A percentile compares a stretch with the other conserved stretches of the same genome.
Evolutionary conservation across 495 filamentous ascomycete genomes (phyloP).

Genomic region (Penicillium nucicola): DNA sequence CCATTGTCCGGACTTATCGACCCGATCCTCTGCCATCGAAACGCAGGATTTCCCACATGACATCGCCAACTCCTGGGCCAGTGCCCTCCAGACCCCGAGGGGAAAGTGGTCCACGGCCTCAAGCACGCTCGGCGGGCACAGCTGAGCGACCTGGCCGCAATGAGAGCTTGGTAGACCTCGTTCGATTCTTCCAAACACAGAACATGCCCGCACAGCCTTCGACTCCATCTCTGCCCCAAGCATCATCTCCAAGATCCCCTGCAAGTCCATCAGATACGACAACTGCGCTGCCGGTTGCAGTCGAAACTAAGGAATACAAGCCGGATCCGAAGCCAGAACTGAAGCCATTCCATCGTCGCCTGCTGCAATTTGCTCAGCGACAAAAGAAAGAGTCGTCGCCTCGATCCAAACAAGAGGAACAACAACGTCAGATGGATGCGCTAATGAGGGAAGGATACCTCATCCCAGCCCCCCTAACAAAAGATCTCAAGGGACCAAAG

Average conservation of each 20-base stretch:
- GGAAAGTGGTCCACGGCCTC: constrained; percentile 10
- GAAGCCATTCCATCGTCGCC: constrained; percentile 42
- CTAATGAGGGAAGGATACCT: constrained; percentile 39
- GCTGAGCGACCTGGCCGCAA: constrained; percentile 24
- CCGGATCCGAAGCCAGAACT: constrained; percentile 5
- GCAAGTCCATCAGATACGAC: constrained; percentile 15
- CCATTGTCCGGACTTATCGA: constrained; percentile 40
- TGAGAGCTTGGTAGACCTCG: constrained; percentile 36
- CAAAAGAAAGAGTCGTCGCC: constrained; percentile 29
- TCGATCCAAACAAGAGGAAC: constrained; percentile 26
- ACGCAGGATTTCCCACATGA: constrained; percentile 29
- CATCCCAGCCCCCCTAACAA: constrained; percentile 8
- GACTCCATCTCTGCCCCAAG: constrained; percentile 1
- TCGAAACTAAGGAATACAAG: constrained; percentile 3
- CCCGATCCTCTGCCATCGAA: constrained; percentile 24
- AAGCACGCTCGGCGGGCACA: constrained; percentile 26
- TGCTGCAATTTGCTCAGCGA: constrained; percentile 38
- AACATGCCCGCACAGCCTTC: constrained; percentile 11
- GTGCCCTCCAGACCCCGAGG: constrained; percentile 2
- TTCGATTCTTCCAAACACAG: constrained; percentile 38
- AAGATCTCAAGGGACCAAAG: constrained; percentile 8
- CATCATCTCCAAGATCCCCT: neutral
- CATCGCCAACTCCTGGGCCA: constrained; percentile 18
- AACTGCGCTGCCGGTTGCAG: constrained; percentile 18
- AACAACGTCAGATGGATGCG: constrained; percentile 31